A percentile compares a stretch with the other conserved stretches of the same genome.
These are phyloP conservation scores for Bruguiera hainesii DNA, from an alignment of 441 rosid genomes.

Conservation along the genomic window DNA sequence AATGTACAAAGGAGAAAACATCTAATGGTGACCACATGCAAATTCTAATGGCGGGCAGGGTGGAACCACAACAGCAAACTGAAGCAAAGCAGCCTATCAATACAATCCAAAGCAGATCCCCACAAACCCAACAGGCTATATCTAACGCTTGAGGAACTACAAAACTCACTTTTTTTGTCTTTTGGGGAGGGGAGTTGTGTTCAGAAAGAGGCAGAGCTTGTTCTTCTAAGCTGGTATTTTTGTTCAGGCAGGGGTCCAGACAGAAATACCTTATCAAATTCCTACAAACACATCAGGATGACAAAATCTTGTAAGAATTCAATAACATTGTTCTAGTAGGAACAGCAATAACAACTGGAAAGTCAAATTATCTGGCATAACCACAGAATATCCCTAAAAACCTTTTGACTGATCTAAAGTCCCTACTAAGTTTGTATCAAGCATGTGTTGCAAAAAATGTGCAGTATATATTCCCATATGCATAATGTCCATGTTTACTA, in stretches of 20 bases:
- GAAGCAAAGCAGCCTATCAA: too few relatives aligned
- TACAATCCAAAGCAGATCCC: not conserved
- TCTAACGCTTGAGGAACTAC: not conserved
- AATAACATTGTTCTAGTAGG: not conserved
- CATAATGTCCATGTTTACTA: too few relatives aligned
- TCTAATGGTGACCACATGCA: too few relatives aligned
- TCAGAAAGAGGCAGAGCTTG: conserved; percentile 46
- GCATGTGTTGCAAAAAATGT: too few relatives aligned
- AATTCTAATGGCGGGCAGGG: too few relatives aligned
- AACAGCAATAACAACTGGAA: not conserved
- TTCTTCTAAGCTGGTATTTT: conserved; percentile 49
- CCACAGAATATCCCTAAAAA: not conserved
- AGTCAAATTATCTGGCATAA: not conserved
- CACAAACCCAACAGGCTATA: not conserved
- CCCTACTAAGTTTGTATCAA: too few relatives aligned
- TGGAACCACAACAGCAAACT: too few relatives aligned
- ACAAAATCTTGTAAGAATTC: not conserved
- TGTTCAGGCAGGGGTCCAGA: conserved; percentile 23
- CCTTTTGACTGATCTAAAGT: too few relatives aligned
- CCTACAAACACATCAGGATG: conserved; percentile 24
- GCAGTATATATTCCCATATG: too few relatives aligned
- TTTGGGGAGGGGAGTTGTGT: not conserved
- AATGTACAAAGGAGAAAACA: too few relatives aligned
- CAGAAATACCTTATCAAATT: conserved; percentile 33
- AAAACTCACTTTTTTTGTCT: not conserved